These are phyloP conservation scores for Termitomyces sp. DNA, from an alignment of 768 basidiomycete species.

Conservation along the genomic window DNA sequence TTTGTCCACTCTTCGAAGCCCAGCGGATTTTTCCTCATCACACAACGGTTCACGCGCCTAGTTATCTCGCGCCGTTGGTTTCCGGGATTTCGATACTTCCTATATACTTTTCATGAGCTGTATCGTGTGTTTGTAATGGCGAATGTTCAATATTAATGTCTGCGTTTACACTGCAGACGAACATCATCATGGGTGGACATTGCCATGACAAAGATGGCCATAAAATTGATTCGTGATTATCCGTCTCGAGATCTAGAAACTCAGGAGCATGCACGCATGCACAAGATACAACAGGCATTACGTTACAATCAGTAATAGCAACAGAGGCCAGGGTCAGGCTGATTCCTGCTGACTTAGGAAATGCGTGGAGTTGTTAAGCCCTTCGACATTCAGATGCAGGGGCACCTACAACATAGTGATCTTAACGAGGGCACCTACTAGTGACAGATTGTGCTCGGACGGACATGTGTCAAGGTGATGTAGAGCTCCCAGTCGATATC, in stretches of 20 bases:
- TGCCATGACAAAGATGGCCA: background rate
- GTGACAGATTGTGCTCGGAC: background rate
- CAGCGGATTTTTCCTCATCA: background rate
- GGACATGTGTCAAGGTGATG: constrained; percentile 20
- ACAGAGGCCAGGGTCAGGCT: too few species aligned
- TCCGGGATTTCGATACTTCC: background rate
- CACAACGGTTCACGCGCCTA: background rate
- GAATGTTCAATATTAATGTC: background rate
- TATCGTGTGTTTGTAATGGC: constrained; percentile 6
- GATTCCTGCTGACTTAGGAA: too few species aligned
- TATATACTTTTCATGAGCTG: constrained; percentile 11
- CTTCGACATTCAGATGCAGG: too few species aligned
- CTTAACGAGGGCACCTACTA: constrained; percentile 14
- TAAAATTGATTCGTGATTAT: background rate
- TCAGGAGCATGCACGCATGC: background rate
- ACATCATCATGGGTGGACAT: background rate
- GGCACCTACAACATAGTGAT: constrained; percentile 13
- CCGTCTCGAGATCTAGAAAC: background rate
- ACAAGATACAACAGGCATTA: too few species aligned
- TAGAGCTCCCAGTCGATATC: constrained; percentile 26
- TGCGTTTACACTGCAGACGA: background rate
- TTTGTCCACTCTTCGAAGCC: background rate
- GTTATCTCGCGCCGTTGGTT: background rate
- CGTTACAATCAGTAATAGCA: too few species aligned
- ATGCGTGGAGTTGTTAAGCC: too few species aligned